Base-by-base conservation (phyloP, 2,329 filamentous ascomycete genomes). In the Xylaria arbuscula region DNA sequence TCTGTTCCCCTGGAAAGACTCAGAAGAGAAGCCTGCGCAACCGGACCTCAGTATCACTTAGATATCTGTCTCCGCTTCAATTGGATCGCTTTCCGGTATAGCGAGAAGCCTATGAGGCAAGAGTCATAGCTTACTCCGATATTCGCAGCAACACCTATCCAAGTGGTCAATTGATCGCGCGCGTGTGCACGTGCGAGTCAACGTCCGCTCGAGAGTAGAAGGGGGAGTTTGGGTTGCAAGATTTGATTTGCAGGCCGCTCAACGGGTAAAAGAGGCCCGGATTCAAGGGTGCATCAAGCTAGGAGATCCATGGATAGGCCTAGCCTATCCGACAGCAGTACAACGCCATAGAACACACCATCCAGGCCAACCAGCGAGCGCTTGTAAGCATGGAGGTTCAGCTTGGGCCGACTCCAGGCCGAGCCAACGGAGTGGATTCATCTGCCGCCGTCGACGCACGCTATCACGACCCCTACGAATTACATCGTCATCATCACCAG, bases 351-450 rank as follows among this genome's bases (percentile, higher is more conserved):
- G n/a, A 34, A 55, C n/a, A 19, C 51, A 22, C 10, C 53, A 56
- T 22, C 34, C n/a, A 56, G 10, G 17, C 40, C 48, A 62, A 32
- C 48, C 34, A 28, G 24, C 47, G 22, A 55, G 19, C 61, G 54
- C 66, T 38, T 62, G 59, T 54, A 62, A 70, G 45, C 56, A 76
- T 76, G 74, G 74, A 75, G 40, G 65, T 76, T 28, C 69, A 76
- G 53, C 50, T 72, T 57, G 71, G 71, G 51, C 71, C 72, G 66
- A 73, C 71, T 66, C 13, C 36, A 15, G 54, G 54, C 69, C 68
- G 32, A 63, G 62, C 53, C 53, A 69, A 66, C 65, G 28, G n/a
- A 54, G 58, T 71, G 68, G 62, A 68, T 68, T 55, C 70, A 19
- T 22, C 68, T 54, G 55, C 63, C 38, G 32, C 65, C 56, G 48